Conservation (phyloP, 2,329 filamentous ascomycete species). For the Trichophyton schoenleinii region DNA sequence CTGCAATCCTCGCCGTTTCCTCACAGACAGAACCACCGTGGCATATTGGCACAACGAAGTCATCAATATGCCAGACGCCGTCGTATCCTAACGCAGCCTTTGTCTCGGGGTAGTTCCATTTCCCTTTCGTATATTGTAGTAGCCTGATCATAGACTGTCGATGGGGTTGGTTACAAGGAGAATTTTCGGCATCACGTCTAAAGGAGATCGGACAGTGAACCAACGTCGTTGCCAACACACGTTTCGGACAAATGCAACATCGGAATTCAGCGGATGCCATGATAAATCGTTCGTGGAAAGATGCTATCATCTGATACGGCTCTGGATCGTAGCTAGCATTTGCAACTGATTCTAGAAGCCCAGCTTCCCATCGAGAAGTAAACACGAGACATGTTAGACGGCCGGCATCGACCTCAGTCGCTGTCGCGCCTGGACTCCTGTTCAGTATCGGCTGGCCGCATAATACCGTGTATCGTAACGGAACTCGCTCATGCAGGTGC, state of each 20-base stretch:
- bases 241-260: conserved; percentile 15
- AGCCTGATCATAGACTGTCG: conserved; percentile 12
- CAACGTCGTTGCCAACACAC: conserved; percentile 11
- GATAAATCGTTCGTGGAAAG: conserved; percentile 14
- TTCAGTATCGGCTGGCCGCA: conserved; percentile 14
- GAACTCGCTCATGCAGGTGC: conserved; percentile 1
- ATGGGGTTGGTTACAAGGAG: neutral
- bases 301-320: conserved; percentile 13
- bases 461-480: conserved; percentile 12
- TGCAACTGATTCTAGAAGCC: neutral
- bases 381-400: conserved; percentile 14
- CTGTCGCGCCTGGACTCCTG: neutral
- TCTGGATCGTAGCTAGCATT: conserved; percentile 7
- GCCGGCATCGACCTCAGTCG: conserved; percentile 4
- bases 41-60: conserved; percentile 17
- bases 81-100: conserved; percentile 12
- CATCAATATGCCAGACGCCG: conserved; percentile 14
- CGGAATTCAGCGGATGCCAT: conserved; percentile 14
- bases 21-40: conserved; percentile 13
- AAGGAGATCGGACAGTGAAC: conserved; percentile 16
- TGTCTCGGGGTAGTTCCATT: conserved; percentile 14
- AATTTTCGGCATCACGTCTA: conserved; percentile 6
- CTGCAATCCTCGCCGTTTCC: conserved; percentile 13
- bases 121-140: conserved; percentile 14
- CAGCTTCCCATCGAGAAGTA: conserved; percentile 14